Conservation (phyloP, 768 basidiomycete species). For the Tephrocybe sp. region DNA sequence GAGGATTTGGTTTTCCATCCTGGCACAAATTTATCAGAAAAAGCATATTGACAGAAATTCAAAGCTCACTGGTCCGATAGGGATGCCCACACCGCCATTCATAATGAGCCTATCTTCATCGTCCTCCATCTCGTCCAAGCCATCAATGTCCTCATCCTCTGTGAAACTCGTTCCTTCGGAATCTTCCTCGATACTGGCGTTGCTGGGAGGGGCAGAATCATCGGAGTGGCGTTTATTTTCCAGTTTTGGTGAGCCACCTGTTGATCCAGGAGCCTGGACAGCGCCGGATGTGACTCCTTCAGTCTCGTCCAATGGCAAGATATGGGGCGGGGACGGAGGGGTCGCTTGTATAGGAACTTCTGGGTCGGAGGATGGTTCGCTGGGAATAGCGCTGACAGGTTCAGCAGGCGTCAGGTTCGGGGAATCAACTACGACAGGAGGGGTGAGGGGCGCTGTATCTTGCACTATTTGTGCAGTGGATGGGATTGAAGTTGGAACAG, state of each 20-base stretch:
- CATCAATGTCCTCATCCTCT: conserved; percentile 66
- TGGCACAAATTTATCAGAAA: conserved; percentile 25
- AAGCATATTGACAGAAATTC: background rate
- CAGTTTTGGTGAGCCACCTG: conserved; percentile 36
- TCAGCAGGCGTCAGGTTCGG: conserved; percentile 8
- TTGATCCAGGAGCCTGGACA: conserved; percentile 88
- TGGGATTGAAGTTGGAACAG: conserved; percentile 1
- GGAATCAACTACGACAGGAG: conserved; percentile 7
- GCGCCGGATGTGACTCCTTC: conserved; percentile 89
- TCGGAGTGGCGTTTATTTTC: conserved; percentile 37
- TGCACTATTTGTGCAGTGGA: conserved; percentile 1
- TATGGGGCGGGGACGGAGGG: conserved; percentile 27
- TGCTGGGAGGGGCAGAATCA: conserved; percentile 32
- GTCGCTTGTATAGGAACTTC: conserved; percentile 37
- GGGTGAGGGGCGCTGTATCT: conserved; percentile 4
- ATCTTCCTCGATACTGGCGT: conserved; percentile 52
- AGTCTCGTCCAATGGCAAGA: conserved; percentile 65
- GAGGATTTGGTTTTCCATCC: conserved; percentile 85
- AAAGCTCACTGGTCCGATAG: conserved; percentile 81
- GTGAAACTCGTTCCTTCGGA: conserved; percentile 66
- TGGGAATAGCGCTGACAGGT: background rate
- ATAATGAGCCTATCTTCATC: conserved; percentile 88
- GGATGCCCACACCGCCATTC: conserved; percentile 93
- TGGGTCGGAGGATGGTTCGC: conserved; percentile 14
- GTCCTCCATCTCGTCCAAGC: conserved; percentile 68